Base-by-base conservation (phyloP, 1,284 basidiomycete genomes). In the Caloboletus firmus region DNA sequence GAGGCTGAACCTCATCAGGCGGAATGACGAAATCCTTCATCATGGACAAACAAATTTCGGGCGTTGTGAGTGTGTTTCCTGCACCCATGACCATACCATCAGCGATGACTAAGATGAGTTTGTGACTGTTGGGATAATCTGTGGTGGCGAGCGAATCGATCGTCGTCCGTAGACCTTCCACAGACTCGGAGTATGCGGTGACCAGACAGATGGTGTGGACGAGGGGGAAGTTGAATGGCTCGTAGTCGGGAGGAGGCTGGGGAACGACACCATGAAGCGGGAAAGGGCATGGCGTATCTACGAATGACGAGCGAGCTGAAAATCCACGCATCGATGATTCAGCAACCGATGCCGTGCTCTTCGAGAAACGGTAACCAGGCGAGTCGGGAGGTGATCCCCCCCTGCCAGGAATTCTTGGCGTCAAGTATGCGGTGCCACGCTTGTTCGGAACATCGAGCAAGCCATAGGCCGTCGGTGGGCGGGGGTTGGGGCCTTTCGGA, bases 11-110 rank as follows among this genome's bases (percentile, higher is more conserved):
- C 56, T 98, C 93, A 32, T 89, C 79, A 0, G 87, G 82, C 0
- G 85, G 77, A n/a, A 93, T 80, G 56, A 98, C 77, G 52, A 98
- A 84, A 43, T 99, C 95, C 76, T 91, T 95, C 97, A 99, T 98
- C 97, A 99, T 99, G 45, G 83, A 77, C 61, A 99, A 74, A 66
- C 90, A 90, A 64, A 99, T 98, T 65, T 99, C 95, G 17, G 97
- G 96, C 0, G 95, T 98, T 52, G 89, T 88, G 70, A 92, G 70
- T 52, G 81, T 74, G 63, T 96, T 96, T 11, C 94, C 95, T 24
- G 85, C 88, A 64, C 97, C 97, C 77, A 95, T 95, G 67, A 99
- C 97, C 87, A 98, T 93, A 65, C 97, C 97, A 71, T 99, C 97
- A 45, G 95, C 93, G 61, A 99, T 96, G 67, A 99, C 88, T 56